Conservation (phyloP, 2,329 filamentous ascomycete genomes). For the Paecilomyces sp. region DNA sequence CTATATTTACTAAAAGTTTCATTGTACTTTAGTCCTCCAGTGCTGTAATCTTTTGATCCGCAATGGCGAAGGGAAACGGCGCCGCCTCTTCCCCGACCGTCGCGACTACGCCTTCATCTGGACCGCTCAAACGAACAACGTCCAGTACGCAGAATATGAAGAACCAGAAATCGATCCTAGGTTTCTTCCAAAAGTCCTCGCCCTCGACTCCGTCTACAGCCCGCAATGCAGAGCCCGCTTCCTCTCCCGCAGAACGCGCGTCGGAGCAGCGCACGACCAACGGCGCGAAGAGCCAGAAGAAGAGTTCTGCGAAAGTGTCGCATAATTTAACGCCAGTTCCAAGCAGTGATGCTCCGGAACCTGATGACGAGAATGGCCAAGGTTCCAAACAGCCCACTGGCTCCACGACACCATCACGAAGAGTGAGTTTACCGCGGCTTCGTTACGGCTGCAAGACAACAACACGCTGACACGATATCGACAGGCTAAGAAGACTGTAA, state of each 20-base stretch:
- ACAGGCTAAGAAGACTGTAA: conserved; percentile 52
- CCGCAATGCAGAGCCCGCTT: conserved; percentile 24
- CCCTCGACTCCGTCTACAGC: conserved; percentile 35
- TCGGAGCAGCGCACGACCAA: conserved; percentile 20
- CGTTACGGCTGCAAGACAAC: conserved; percentile 4
- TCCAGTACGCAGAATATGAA: conserved; percentile 43
- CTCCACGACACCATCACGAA: conserved; percentile 69
- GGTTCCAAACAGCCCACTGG: conserved; percentile 32
- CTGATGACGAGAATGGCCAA: conserved; percentile 48
- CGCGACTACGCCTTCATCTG: conserved; percentile 29
- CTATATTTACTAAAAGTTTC: not conserved
- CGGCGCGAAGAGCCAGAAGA: conserved; percentile 37
- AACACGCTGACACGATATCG: conserved; percentile 3
- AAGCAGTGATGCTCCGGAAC: conserved; percentile 68
- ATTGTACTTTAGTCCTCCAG: not conserved
- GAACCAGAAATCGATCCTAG: conserved; percentile 65
- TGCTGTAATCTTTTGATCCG: conserved; percentile 2
- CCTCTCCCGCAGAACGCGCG: conserved; percentile 28
- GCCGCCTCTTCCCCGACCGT: conserved; percentile 25
- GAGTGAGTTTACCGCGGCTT: conserved; percentile 47
- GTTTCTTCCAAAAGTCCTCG: conserved; percentile 64
- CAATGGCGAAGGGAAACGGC: conserved; percentile 31
- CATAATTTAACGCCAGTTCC: conserved; percentile 63
- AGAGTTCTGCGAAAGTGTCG: conserved; percentile 29
- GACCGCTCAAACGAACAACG: conserved; percentile 31